These are phyloP conservation scores for Saturnispora dispora DNA, from an alignment of 805 yeast genomes.

Conservation along the genomic window DNA sequence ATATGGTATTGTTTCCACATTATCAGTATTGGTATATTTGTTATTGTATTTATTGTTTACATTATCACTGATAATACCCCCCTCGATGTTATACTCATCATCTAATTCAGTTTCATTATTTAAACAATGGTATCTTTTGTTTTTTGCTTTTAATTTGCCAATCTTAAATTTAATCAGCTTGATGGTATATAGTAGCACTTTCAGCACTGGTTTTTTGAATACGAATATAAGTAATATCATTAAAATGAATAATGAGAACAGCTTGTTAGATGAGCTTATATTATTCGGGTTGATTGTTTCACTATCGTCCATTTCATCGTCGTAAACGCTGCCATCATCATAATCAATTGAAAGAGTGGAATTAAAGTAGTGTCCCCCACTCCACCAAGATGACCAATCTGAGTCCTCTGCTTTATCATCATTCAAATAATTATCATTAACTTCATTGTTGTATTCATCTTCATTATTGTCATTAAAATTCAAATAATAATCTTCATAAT, in stretches of 20 bases:
- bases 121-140: background rate
- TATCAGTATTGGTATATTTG: background rate
- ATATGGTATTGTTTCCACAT: background rate
- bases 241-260: background rate
- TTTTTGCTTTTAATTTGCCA: background rate
- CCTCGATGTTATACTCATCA: background rate
- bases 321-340: slow-evolving; percentile 10
- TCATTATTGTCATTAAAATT: slow-evolving; percentile 8
- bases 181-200: background rate
- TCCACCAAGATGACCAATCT: slow-evolving; percentile 23
- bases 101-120: background rate
- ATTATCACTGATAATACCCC: background rate
- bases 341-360: background rate
- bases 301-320: slow-evolving; percentile 29
- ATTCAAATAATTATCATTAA: background rate
- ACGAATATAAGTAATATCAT: background rate
- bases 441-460: background rate
- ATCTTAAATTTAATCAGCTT: background rate
- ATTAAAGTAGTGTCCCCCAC: background rate
- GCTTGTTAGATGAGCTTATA: slow-evolving; percentile 26
- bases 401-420: background rate
- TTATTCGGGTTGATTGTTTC: slow-evolving; percentile 33
- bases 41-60: background rate
- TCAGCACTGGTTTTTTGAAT: background rate
- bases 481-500: slow-evolving; percentile 12